Conservation (phyloP, 2,329 filamentous ascomycete species). For the Aureobasidium lini region DNA sequence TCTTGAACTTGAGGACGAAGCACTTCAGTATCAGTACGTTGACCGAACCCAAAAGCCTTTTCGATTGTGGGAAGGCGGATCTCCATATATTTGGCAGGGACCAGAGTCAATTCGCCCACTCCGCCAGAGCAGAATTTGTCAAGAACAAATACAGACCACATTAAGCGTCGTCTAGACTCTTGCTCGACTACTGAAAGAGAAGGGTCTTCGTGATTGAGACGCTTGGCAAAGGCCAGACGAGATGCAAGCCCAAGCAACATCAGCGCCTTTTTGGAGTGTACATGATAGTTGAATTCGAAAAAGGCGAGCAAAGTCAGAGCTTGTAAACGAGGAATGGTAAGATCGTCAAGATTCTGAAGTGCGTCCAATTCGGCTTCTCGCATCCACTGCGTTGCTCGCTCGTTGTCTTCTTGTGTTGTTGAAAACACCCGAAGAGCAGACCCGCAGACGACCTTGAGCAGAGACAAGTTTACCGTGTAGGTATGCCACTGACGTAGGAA, state of each 20-base stretch:
- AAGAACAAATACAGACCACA: conserved; percentile 8
- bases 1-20: background rate
- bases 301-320: conserved; percentile 2
- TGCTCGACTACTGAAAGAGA: background rate
- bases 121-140: conserved; percentile 9
- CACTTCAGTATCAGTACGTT: background rate
- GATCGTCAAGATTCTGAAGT: background rate
- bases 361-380: background rate
- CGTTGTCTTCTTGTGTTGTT: background rate
- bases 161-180: conserved; percentile 3
- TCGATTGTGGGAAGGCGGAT: background rate
- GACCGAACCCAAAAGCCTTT: background rate
- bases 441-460: background rate
- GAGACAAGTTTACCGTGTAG: background rate
- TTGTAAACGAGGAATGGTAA: background rate
- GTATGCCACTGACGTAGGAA: conserved; percentile 8
- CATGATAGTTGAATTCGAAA: conserved; percentile 2
- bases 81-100: background rate
- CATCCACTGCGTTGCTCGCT: conserved; percentile 2
- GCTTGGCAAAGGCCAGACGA: conserved; percentile 5
- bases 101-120: background rate
- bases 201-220: conserved; percentile 1
- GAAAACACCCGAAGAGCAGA: conserved; percentile 1
- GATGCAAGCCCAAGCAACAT: conserved; percentile 4
- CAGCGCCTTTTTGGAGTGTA: conserved; percentile 1